Conservation (phyloP, 73 alveolate genomes). For the Paramecium biaurelia region DNA sequence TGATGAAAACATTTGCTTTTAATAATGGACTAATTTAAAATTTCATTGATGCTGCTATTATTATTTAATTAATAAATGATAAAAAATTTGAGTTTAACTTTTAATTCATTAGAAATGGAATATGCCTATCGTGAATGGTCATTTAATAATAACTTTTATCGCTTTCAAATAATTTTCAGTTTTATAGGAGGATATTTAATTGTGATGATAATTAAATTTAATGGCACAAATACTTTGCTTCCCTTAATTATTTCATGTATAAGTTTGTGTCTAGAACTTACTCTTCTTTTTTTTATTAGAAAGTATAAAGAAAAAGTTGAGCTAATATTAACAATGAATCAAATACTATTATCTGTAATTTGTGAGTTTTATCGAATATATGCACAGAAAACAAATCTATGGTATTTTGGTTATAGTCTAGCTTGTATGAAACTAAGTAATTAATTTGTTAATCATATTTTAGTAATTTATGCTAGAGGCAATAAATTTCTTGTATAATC, state of each 20-base stretch:
- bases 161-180: background rate
- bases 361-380: background rate
- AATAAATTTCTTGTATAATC: background rate
- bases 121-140: background rate
- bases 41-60: background rate
- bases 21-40: background rate
- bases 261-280: background rate
- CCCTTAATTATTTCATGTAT: background rate
- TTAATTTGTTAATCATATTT: background rate
- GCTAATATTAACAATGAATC: background rate
- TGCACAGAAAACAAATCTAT: background rate
- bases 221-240: background rate
- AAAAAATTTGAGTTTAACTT: background rate
- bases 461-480: background rate
- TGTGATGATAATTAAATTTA: background rate
- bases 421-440: background rate
- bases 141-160: background rate
- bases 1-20: background rate
- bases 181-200: background rate
- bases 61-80: background rate
- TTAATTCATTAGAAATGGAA: constrained; percentile 5
- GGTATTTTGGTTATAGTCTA: background rate
- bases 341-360: background rate
- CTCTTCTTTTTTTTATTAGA: background rate
- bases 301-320: constrained; percentile 1